Base-by-base conservation (phyloP, 345 rosid species). In the Eucalyptus cloeziana region DNA sequence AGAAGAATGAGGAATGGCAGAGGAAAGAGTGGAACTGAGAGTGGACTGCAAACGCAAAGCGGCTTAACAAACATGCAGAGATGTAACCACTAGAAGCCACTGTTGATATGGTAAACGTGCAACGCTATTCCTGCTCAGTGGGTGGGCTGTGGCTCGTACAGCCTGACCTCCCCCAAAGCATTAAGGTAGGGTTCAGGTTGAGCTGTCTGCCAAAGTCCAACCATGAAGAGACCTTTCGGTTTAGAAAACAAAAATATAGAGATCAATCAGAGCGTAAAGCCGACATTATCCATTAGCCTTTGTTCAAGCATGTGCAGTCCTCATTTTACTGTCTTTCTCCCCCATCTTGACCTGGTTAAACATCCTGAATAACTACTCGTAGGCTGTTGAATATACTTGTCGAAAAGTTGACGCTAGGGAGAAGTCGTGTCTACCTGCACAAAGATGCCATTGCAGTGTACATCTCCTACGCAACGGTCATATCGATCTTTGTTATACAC, bases 401-500 rank as follows among this genome's bases (percentile, higher is more conserved):
- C 85, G 22, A 76, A 76, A 76, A 21, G 85, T 76, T 3, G 47
- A 76, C 27, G 1, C 85, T 6, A 76, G 85, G 47, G 30, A 21
- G 85, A 76, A 21, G 47, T 40, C 6, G 71, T 69, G 54, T 27
- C 22, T 88, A 94, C 97, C 95, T 95, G 97, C 69, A 91, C 92
- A 88, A 95, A 96, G 44, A 92, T 91, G 71, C 95, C 95, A 89
- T 96, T 93, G 92, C 96, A 95, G 81, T 97, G 92, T 30, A 95
- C 33, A 91, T 97, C 99, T 25, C 97, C 97, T 4, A 96, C 98
- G 1, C 83, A 49, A 43, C 99, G 97, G 33, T 94, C 94, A 69
- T 95, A 96, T 2, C 89, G 96, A 94, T 97, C 99, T 89, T 94
- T 91, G 2, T 71, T 91, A 37, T 94, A 96, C n/a, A 93, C 98